phyloP scores from a whole-genome alignment of 306 rosid genomes.

The Prunus campanulata region DNA sequence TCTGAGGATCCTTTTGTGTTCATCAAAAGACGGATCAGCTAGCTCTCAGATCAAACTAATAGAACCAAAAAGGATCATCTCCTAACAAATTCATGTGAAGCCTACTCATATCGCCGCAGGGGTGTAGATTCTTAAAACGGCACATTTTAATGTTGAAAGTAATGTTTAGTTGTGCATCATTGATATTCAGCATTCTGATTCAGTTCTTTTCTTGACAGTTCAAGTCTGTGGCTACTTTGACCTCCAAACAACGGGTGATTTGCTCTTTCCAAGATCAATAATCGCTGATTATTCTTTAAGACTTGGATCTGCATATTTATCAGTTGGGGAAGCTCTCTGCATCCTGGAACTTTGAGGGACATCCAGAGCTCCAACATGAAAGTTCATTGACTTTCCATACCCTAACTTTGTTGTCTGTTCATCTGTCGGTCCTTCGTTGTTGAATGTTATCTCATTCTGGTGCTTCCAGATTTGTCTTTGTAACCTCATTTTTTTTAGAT shows the following conservation, averaged over 20 bases:
- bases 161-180: not conserved
- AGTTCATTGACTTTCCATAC: conserved; percentile 15
- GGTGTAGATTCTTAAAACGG: not conserved
- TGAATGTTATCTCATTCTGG: conserved; percentile 35
- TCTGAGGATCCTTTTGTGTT: not conserved
- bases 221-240: conserved; percentile 60
- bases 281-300: conserved; percentile 24
- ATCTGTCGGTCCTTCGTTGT: conserved; percentile 15
- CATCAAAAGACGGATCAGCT: not conserved
- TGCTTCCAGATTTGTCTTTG: conserved; percentile 42
- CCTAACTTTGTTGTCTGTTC: conserved; percentile 13
- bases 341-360: conserved; percentile 17
- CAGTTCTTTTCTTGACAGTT: conserved; percentile 48
- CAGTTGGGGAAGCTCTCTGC: conserved; percentile 2
- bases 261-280: conserved; percentile 49
- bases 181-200: not conserved
- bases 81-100: not conserved
- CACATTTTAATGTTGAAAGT: not conserved
- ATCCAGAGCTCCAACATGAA: conserved; percentile 20
- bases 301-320: conserved; percentile 14
- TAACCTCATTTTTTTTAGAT: conserved; percentile 35
- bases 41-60: too few relatives aligned
- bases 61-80: too few relatives aligned
- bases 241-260: conserved; percentile 43
- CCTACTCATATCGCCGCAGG: not conserved